Base-by-base conservation (phyloP, 768 basidiomycete genomes). In the Naematelia encephala region DNA sequence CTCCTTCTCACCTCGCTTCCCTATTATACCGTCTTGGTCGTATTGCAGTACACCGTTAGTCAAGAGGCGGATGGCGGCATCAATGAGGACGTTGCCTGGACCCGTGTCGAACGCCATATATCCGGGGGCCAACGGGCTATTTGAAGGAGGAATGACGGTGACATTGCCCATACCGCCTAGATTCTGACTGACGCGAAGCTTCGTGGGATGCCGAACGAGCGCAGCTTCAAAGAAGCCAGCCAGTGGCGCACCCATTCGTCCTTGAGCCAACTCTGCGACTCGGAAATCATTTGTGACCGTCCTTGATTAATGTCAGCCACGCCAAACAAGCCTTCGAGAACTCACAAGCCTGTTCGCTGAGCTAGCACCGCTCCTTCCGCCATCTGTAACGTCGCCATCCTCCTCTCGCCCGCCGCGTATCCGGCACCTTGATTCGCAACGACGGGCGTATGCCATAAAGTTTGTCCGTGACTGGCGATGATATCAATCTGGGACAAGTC, bases 31-130 rank as follows among this genome's bases (percentile, higher is more conserved):
- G 54, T 70, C 61, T 51, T 48, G 44, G 61, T 70, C 65, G 54
- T 64, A 70, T 54, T 70, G 61, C 48, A 45, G 51, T 51, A 52
- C 34, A 21, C 61, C 62, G 50, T 65, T 29, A 19, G 63, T 62
- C n/a, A n/a, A n/a, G n/a, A n/a, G n/a, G 4, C 65, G 57, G 1
- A 70, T 61, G 4, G 57, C 63, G 25, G 65, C 66, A 48, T 70
- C 68, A 48, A 70, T 67, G 46, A 70, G 63, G 30, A 70, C 65
- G 39, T 67, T 70, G 23, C 68, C 68, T 8, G 68, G 68, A 23
- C 68, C 68, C 5, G 57, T 60, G 53, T 70, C 68, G 19, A 70
- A 70, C 63, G 67, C 65, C 23, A 61, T 13, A n/a, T n/a, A n/a
- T n/a, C n/a, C n/a, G n/a, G n/a, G n/a, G n/a, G n/a, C n/a, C 23